Evolutionary conservation across 2,329 filamentous ascomycete genomes (phyloP), one percentile per base, ranked within the genome.

Genomic region (Aspergillus glaucus): DNA sequence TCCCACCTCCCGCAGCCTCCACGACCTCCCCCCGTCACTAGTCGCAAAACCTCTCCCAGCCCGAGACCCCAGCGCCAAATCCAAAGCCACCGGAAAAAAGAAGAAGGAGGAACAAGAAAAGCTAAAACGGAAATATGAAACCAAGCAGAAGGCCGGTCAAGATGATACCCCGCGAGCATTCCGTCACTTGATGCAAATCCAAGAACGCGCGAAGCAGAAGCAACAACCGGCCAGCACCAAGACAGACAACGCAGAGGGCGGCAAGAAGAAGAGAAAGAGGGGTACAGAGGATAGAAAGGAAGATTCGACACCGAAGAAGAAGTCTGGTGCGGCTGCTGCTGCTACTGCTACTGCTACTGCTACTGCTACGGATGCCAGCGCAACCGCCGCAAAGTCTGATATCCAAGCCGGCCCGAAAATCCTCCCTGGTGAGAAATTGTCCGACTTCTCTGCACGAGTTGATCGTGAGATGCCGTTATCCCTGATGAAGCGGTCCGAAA

Each of bases 111-210:
- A 46, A 50, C 66, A 66, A 56, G 61, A 80, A 72, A 60, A 76
- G 68, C 19, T 19, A 19, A 64, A 73, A 71, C 71, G 84, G 77
- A 28, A 37, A 17, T 45, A 21, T 21, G 48, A 51, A 26, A 42
- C 51, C 14, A 56, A 58, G 7, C 51, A 36, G 49, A 67, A 66
- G 68, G 66, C 26, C 75, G 55, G 53, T 30, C 45, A 53, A 32
- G 84, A 95, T 65, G 93, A 97, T 70, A 91, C 87, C 1, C 93
- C 93, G 0, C 86, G 88, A 57, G 88, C 87, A 1, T 98, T 98
- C 69, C 81, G 82, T 53, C 84, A 90, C 10, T 73, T 97, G 53
- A 93, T 97, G 87, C 82, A 87, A 30, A 80, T 84, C 56, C 80
- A 85, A 15, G 26, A 30, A 30, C 56, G 57, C n/a, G 54, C 51